These are phyloP conservation scores for Irpex sp. DNA, from an alignment of 1,284 basidiomycete genomes.

Conservation along the genomic window DNA sequence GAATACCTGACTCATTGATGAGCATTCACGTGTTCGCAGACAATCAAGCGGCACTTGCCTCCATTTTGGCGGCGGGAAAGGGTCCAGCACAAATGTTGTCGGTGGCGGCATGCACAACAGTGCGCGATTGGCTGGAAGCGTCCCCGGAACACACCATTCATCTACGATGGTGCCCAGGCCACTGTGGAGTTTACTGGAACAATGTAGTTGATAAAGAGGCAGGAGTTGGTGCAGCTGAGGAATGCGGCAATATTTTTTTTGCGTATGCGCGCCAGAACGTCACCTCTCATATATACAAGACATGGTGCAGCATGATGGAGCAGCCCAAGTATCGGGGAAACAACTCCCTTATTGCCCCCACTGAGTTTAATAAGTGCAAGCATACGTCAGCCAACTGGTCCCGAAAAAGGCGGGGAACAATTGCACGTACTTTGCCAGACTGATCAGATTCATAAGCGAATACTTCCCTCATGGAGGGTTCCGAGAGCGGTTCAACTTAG, in stretches of 20 bases:
- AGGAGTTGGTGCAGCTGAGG: background rate
- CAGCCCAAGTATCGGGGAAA: too few relatives aligned
- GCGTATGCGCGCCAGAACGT: background rate
- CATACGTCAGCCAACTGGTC: constrained; percentile 7
- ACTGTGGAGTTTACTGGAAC: background rate
- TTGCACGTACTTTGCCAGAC: background rate
- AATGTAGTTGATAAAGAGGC: background rate
- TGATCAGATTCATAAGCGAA: constrained; percentile 3
- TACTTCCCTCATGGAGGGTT: constrained; percentile 8
- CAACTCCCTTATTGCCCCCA: too few relatives aligned
- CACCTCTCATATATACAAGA: too few relatives aligned
- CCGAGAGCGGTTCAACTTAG: constrained; percentile 3
- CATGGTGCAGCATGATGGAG: too few relatives aligned
- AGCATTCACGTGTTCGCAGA: constrained; percentile 6
- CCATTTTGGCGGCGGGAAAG: constrained; percentile 2
- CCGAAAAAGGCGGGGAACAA: background rate
- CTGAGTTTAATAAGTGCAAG: background rate
- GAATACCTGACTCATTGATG: background rate
- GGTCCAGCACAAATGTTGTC: constrained; percentile 2
- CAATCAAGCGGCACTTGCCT: constrained; percentile 3
- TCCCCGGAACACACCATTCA: background rate
- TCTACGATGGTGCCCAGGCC: constrained; percentile 1
- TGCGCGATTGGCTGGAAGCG: background rate
- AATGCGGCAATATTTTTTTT: background rate
- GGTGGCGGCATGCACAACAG: too few relatives aligned